Percentiles rank a stretch among this genome's conserved stretches.
These are phyloP conservation scores for Selaginella tamariscina DNA, from an alignment of 75 land plant genomes.

Conservation along the genomic window DNA sequence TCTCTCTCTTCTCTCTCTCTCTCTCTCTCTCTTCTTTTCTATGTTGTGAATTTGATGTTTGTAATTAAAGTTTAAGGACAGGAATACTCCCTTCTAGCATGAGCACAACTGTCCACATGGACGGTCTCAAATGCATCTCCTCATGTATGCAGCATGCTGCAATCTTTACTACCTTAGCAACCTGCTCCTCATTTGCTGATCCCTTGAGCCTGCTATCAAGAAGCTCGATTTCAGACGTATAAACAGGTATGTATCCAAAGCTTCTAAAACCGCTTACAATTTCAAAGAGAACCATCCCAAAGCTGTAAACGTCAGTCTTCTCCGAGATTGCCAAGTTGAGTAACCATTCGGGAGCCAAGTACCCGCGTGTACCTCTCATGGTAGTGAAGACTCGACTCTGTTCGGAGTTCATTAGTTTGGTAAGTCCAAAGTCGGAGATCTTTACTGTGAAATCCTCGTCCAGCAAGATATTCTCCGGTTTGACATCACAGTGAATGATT, in stretches of 20 bases:
- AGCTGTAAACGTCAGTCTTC: background rate
- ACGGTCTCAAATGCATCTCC: constrained; percentile 13
- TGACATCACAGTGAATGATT: too few species aligned
- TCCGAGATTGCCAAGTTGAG: background rate
- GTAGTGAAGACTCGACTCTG: background rate
- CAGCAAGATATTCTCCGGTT: too few species aligned
- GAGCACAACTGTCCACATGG: constrained; percentile 19
- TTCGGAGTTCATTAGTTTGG: constrained; percentile 14
- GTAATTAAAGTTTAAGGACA: background rate
- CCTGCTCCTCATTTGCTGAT: too few species aligned
- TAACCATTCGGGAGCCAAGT: constrained; percentile 5
- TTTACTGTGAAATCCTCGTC: too few species aligned
- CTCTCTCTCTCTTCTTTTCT: too few species aligned
- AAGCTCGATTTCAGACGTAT: constrained; percentile 17
- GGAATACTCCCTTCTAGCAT: constrained; percentile 19
- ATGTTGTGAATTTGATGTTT: too few species aligned
- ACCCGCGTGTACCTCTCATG: background rate
- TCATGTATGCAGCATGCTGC: constrained; percentile 25
- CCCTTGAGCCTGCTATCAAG: too few species aligned
- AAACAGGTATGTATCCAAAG: too few species aligned
- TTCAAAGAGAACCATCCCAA: too few species aligned
- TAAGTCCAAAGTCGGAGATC: constrained; percentile 25
- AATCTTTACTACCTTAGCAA: constrained; percentile 3
- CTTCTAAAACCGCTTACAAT: too few species aligned
- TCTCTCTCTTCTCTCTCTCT: too few species aligned